phyloP scores from a whole-genome alignment of 2,329 filamentous ascomycete genomes.

The Achaetomium macrosporum region DNA sequence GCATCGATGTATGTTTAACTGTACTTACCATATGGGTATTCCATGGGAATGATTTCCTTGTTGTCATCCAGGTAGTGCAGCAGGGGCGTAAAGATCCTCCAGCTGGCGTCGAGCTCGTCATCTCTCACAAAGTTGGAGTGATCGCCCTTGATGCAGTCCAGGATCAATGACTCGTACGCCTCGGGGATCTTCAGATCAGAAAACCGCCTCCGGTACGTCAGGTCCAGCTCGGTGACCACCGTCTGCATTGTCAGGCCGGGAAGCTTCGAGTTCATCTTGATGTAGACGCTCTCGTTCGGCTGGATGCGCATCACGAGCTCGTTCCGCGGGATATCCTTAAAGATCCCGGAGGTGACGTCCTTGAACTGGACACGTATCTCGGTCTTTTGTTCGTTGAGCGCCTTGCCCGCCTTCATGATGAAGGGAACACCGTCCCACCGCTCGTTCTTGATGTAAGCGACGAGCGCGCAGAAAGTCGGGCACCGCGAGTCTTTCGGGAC shows the following conservation, averaged over 20 bases:
- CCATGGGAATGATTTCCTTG: conserved; percentile 99
- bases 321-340: conserved; percentile 99
- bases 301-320: conserved; percentile 99
- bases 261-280: conserved; percentile 99
- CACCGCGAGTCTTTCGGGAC: conserved; percentile 96
- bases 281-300: conserved; percentile 98
- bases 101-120: conserved; percentile 93
- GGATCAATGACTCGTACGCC: conserved; percentile 95
- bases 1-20: background rate
- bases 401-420: conserved; percentile 98
- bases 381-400: conserved; percentile 98
- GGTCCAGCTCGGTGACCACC: conserved; percentile 93
- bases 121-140: conserved; percentile 99
- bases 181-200: conserved; percentile 99
- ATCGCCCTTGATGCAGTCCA: conserved; percentile 96
- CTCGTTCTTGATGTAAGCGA: conserved; percentile 99
- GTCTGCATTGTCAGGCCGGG: conserved; percentile 99
- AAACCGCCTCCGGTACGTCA: conserved; percentile 97
- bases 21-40: conserved; percentile 91
- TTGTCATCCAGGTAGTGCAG: conserved; percentile 98
- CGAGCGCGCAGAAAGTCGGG: conserved; percentile 95
- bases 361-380: conserved; percentile 99
- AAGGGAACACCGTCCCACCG: conserved; percentile 98
- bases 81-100: conserved; percentile 96
- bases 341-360: conserved; percentile 98